These are phyloP conservation scores for Colletotrichum tanaceti DNA, from an alignment of 2,329 filamentous ascomycete species.

Conservation along the genomic window DNA sequence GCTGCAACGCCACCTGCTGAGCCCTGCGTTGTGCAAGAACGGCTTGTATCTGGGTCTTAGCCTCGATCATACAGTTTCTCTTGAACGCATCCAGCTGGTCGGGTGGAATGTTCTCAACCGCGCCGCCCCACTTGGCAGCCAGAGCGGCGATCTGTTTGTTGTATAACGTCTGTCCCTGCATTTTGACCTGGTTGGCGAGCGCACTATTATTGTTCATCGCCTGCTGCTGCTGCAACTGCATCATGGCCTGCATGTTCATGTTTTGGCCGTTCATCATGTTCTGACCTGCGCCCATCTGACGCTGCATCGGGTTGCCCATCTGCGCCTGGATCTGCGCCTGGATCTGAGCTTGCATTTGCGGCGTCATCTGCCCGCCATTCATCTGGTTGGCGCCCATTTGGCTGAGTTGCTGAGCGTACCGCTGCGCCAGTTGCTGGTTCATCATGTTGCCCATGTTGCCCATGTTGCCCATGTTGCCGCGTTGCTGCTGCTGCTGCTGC, in stretches of 20 bases:
- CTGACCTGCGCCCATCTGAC: constrained; percentile 50
- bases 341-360: constrained; percentile 53
- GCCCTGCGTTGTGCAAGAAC: constrained; percentile 48
- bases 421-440: constrained; percentile 56
- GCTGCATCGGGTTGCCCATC: constrained; percentile 54
- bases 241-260: constrained; percentile 55
- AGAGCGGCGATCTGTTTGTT: constrained; percentile 51
- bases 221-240: constrained; percentile 50
- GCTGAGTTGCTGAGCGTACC: constrained; percentile 58
- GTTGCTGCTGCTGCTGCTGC: constrained; percentile 51
- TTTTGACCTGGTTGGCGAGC: constrained; percentile 48
- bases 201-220: constrained; percentile 49
- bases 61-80: constrained; percentile 53
- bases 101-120: constrained; percentile 57
- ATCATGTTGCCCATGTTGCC: constrained; percentile 54
- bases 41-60: constrained; percentile 51
- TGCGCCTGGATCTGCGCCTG: constrained; percentile 47
- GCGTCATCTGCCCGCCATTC: constrained; percentile 48
- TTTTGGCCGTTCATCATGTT: constrained; percentile 58
- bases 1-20: constrained; percentile 52
- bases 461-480: no score
- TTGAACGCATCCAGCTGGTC: constrained; percentile 61
- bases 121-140: constrained; percentile 54
- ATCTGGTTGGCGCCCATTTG: constrained; percentile 53
- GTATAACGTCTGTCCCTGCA: constrained; percentile 54